Base-by-base conservation (phyloP, 2,329 filamentous ascomycete species). In the Sporothrix luriei region DNA sequence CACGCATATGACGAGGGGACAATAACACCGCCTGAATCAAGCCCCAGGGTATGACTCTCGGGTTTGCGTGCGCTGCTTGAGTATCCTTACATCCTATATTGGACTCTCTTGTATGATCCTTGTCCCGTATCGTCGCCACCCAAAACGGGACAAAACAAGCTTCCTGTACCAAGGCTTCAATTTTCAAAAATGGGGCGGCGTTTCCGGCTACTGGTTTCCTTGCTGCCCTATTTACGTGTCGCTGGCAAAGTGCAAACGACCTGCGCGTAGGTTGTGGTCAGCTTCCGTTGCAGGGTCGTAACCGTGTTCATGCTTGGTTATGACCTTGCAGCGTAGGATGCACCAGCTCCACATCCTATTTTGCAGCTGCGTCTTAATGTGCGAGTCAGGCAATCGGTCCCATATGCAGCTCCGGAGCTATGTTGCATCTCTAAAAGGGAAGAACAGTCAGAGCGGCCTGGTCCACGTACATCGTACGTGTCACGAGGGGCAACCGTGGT, bases 221-320 rank as follows among this genome's bases (percentile, higher is more conserved):
- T 29, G 51, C 24, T 54, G 21, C 13, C 49, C 57, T 19, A 14
- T 10, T 19, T 59, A 61, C 38, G 57, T 46, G 46, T 62, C 2
- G 3, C 14, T 11, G 11, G 40, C 14, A 43, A 13, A 38, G 13
- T 46, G 14, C 38, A n/a, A 49, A 33, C 14, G 29, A 13, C 24
- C 29, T 33, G 43, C 61, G 26, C 21, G 62, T 33, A 43, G 19
- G 33, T 43, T n/a, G 51, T 68, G 43, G 26, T 38, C 40, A 14
- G 40, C 40, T 48, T 38, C 66, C 52, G 66, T 59, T 33, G 59
- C 40, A 68, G 66, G 54, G 52, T 68, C 14, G 49, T 24, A 55
- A 46, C 38, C n/a, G 40, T 21, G 33, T 26, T 62, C 46, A 62
- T 62, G 57, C 57, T 62, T 62, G 54, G 29, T 40, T 57, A 21